These are phyloP conservation scores for Ichthyophthirius multifiliis DNA, from an alignment of 169 alveolate species.

Conservation along the genomic window DNA sequence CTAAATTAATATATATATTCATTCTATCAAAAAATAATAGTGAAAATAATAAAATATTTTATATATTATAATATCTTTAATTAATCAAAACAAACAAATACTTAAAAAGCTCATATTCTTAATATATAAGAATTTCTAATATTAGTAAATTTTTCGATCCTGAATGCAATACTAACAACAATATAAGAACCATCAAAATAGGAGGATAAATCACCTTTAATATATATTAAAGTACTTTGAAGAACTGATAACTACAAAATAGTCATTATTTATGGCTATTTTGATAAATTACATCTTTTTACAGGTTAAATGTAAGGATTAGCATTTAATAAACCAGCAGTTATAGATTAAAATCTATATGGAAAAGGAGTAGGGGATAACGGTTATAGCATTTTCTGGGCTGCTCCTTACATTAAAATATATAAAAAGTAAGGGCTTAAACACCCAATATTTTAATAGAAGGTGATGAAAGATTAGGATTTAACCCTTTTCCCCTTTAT, in stretches of 20 bases:
- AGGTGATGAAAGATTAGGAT: conserved; percentile 81
- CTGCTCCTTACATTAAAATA: conserved; percentile 60
- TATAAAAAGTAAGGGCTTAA: conserved; percentile 40
- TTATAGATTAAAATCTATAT: conserved; percentile 63
- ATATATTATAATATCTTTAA: conserved; percentile 2
- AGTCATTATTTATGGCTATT: conserved; percentile 79
- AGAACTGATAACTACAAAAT: conserved; percentile 31
- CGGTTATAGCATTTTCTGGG: conserved; percentile 71
- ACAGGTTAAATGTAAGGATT: conserved; percentile 77
- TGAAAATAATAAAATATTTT: conserved; percentile 7
- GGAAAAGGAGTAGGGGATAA: conserved; percentile 87
- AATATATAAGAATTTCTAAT: conserved; percentile 71
- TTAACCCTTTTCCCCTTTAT: conserved; percentile 45
- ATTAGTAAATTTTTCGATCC: conserved; percentile 69
- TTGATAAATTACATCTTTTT: conserved; percentile 80
- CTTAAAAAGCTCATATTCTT: conserved; percentile 43
- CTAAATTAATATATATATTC: conserved; percentile 2
- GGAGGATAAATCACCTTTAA: conserved; percentile 56
- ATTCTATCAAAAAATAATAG: conserved; percentile 14
- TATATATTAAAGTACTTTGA: conserved; percentile 54
- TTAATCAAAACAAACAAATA: conserved; percentile 14
- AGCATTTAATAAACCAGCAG: conserved; percentile 68
- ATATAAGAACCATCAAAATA: conserved; percentile 59
- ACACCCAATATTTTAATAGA: conserved; percentile 67
- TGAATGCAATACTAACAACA: conserved; percentile 69